phyloP scores from a whole-genome alignment of 2,329 filamentous ascomycete genomes.

The Coniochaeta sp. region DNA sequence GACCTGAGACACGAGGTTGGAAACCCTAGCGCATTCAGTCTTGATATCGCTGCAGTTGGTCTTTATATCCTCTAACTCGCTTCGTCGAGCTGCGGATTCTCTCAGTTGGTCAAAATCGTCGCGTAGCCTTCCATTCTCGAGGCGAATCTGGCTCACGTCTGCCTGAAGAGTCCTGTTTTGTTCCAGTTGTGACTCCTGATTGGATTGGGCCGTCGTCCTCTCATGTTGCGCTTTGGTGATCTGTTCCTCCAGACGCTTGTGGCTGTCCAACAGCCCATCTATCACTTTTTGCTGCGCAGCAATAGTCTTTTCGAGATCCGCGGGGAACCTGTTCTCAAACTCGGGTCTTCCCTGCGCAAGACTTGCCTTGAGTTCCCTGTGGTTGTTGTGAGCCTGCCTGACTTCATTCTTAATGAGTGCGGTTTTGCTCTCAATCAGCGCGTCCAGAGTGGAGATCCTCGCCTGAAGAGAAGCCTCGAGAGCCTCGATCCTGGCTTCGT shows the following conservation, averaged over 20 bases:
- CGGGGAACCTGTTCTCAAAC: not conserved
- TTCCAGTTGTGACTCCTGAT: not conserved
- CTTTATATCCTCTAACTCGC: not conserved
- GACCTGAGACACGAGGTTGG: not conserved
- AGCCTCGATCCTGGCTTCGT: not conserved
- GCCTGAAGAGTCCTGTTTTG: not conserved
- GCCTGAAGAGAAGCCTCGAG: not conserved
- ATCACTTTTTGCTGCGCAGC: not conserved
- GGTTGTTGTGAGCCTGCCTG: not conserved
- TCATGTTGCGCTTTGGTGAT: not conserved
- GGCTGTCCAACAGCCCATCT: not conserved
- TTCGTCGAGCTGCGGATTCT: not conserved
- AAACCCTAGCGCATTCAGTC: not conserved
- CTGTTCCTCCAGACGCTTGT: not conserved
- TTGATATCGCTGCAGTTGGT: not conserved
- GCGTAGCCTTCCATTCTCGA: not conserved
- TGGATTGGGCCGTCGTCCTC: not conserved
- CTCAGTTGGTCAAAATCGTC: not conserved
- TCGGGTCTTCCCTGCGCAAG: not conserved
- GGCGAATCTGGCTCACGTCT: not conserved
- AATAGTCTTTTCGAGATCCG: not conserved
- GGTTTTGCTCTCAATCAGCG: not conserved
- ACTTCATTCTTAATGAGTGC: not conserved
- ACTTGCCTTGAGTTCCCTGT: not conserved
- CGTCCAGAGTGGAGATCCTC: not conserved